Base-by-base conservation (phyloP, 306 rosid genomes). In the Ormosia emarginata region DNA sequence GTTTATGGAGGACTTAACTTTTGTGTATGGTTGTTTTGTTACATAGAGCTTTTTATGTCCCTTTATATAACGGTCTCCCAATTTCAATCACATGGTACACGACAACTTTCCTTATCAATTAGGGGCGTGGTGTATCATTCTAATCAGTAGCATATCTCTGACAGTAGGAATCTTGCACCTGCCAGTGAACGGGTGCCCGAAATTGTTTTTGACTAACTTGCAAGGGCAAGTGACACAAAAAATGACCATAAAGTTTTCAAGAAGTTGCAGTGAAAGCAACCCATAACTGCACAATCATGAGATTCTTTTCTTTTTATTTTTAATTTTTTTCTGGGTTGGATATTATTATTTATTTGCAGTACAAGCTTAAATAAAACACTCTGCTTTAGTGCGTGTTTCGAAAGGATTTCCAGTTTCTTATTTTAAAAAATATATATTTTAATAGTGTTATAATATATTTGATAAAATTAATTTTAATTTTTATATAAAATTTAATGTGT, bases 1-100 rank as follows among this genome's bases (percentile, higher is more conserved):
- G 69, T 18, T 61, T 43, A 6, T 62, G 18, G 43, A 40, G 50
- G 49, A 30, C 36, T 63, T 32, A 0, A 58, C 18, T 58, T 74
- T 41, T 29, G 44, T 40, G 30, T 24, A 61, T 34, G 71, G 13
- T 58, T 17, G 9, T 40, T 4, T 13, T 17, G 11, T 40, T 39
- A 67, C 37, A 79, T 12, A 44, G 41, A 63, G n/a, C 24, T 7
- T 71, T 72, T 29, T 30, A 7, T 73, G 72, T 46, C 11, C 32
- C 40, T 78, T 47, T 67, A 24, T 24, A 33, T 47, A 82, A 56
- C 63, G 14, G 84, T 14, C 29, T 67, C 73, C 52, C 18, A 81
- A 74, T 6, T 74, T 71, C 55, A 67, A 77, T 88, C 89, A 87
- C 84, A 82, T 91, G 89, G 89, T 87, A 81, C 81, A 44, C n/a